Evolutionary conservation across 768 basidiomycete species (phyloP).

Genomic region (Asterophora parasitica): DNA sequence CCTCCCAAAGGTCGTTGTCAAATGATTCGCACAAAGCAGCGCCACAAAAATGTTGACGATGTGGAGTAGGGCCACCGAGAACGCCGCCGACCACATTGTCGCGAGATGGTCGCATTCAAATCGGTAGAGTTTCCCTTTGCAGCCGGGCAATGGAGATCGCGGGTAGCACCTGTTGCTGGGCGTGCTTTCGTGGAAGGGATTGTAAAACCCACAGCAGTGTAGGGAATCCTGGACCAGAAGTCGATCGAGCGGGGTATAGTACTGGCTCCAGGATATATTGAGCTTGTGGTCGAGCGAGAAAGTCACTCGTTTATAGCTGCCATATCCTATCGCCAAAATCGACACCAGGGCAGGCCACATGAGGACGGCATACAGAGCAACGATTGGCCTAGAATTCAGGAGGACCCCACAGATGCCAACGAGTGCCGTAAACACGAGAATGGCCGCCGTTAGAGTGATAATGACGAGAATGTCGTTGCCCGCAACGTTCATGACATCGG

Average conservation of each 20-base stretch:
- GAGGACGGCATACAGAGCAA: constrained; percentile 62
- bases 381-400: constrained; percentile 62
- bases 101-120: constrained; percentile 49
- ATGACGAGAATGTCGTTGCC: constrained; percentile 53
- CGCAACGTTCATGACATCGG: constrained; percentile 59
- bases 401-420: constrained; percentile 57
- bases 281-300: constrained; percentile 64
- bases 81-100: constrained; percentile 45
- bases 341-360: constrained; percentile 61
- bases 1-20: constrained; percentile 57
- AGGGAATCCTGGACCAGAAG: constrained; percentile 57
- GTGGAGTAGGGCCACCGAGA: constrained; percentile 56
- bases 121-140: constrained; percentile 52
- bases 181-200: constrained; percentile 53
- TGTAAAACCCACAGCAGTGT: constrained; percentile 64
- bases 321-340: constrained; percentile 57
- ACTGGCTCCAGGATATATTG: constrained; percentile 62
- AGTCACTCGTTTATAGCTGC: constrained; percentile 54
- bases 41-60: constrained; percentile 54
- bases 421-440: constrained; percentile 53
- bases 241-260: constrained; percentile 50
- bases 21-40: constrained; percentile 66
- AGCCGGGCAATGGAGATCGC: constrained; percentile 59
- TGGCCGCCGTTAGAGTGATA: constrained; percentile 52
- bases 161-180: constrained; percentile 57